phyloP scores from a whole-genome alignment of 495 filamentous ascomycete genomes.

The Aspergillus hancockii region DNA sequence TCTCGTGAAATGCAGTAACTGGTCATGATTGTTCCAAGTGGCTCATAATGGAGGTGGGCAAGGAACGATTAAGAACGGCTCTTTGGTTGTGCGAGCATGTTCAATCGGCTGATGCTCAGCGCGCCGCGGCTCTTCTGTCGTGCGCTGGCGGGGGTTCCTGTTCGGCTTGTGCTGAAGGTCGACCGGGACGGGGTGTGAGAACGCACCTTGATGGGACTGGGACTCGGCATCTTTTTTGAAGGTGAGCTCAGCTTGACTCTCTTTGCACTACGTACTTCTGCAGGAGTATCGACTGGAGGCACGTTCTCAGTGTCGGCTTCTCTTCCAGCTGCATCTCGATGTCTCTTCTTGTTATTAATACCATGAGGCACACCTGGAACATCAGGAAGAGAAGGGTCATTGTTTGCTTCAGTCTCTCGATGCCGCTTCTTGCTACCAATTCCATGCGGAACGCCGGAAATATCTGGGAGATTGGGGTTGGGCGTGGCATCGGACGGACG shows the following conservation, averaged over 20 bases:
- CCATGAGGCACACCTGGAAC: constrained; percentile 62
- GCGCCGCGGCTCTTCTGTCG: constrained; percentile 35
- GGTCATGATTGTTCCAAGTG: not conserved
- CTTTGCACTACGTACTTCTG: constrained; percentile 46
- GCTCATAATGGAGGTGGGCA: not conserved
- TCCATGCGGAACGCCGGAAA: constrained; percentile 61
- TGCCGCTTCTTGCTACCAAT: constrained; percentile 73
- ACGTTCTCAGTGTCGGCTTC: constrained; percentile 46
- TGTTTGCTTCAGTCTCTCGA: constrained; percentile 39
- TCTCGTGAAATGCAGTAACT: constrained; percentile 6
- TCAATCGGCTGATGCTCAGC: constrained; percentile 51
- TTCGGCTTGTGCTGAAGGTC: constrained; percentile 27
- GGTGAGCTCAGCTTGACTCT: constrained; percentile 42
- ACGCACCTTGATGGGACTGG: constrained; percentile 42
- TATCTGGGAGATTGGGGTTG: constrained; percentile 26
- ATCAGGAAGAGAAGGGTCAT: constrained; percentile 26
- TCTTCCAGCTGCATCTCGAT: constrained; percentile 49
- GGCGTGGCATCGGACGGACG: constrained; percentile 29
- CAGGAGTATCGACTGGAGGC: constrained; percentile 32
- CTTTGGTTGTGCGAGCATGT: constrained; percentile 55
- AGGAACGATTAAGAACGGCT: constrained; percentile 28
- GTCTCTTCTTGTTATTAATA: constrained; percentile 73
- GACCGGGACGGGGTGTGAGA: constrained; percentile 36
- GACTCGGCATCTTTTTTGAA: constrained; percentile 37
- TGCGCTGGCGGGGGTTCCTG: constrained; percentile 40